Evolutionary conservation across 768 basidiomycete species (phyloP).

Genomic region (Asterophora lycoperdoides): DNA sequence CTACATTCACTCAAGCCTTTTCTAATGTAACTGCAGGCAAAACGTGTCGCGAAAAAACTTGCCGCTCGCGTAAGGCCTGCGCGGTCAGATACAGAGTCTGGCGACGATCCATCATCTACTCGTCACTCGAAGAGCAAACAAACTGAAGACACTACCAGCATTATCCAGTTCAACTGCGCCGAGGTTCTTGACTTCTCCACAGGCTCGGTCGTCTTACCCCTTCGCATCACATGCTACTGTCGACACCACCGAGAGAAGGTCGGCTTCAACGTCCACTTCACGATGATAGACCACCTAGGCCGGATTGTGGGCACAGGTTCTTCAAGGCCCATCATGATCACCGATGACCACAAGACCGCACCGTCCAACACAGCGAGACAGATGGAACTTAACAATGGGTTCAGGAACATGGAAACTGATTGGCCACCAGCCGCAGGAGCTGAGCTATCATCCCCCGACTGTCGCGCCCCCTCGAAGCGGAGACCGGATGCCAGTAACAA

Average conservation of each 20-base stretch:
- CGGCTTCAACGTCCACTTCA: conserved; percentile 89
- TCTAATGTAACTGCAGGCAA: conserved; percentile 50
- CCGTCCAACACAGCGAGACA: conserved; percentile 25
- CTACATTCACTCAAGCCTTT: conserved; percentile 3
- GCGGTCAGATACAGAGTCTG: conserved; percentile 70
- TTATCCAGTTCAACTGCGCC: conserved; percentile 94
- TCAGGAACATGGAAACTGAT: conserved; percentile 39
- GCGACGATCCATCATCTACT: conserved; percentile 41
- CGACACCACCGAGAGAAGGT: conserved; percentile 97
- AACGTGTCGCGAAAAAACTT: conserved; percentile 85
- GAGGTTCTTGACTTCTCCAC: conserved; percentile 85
- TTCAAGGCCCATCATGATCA: conserved; percentile 95
- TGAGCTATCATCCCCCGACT: conserved; percentile 30
- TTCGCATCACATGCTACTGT: conserved; percentile 97
- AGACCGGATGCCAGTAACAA: conserved; percentile 50
- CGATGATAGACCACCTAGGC: conserved; percentile 76
- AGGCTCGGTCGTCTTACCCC: conserved; percentile 85
- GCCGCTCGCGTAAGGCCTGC: conserved; percentile 79
- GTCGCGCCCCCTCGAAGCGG: conserved; percentile 43
- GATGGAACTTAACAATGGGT: conserved; percentile 29
- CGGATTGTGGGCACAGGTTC: conserved; percentile 76
- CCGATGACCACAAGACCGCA: conserved; percentile 95
- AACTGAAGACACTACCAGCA: conserved; percentile 70
- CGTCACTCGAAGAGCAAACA: conserved; percentile 42
- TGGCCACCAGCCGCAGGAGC: conserved; percentile 41